Evolutionary conservation across 2,329 filamentous ascomycete species (phyloP), one percentile per base, ranked within the genome.

Genomic region (Microsporum canis): DNA sequence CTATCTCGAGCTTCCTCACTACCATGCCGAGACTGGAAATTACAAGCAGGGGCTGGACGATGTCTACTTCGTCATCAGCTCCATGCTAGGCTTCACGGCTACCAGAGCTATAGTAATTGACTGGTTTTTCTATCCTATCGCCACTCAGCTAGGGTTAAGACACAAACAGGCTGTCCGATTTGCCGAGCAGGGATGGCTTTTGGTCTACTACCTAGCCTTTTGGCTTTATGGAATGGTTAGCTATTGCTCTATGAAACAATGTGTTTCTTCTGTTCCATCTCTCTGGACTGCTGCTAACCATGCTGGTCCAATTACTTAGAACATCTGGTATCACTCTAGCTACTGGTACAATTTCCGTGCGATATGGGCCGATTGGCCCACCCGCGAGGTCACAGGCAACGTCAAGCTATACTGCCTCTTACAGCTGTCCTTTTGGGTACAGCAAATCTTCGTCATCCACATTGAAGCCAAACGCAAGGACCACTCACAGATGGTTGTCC

Each of bases 391-490:
- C 62, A 78, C 79, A 14, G 85, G 86, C 6, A 73, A 89, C 10
- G 84, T 88, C 76, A 97, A 97, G 78, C 85, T 83, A 73, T 99
- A 99, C 75, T 89, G 95, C 69, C 80, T 99, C 36, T 86, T 87
- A 12, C 91, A 97, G 73, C 88, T 91, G 75, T 86, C 88, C 29
- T 97, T 96, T 74, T 96, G 90, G 88, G 75, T 96, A 56, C 92
- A 97, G 76, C 91, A 96, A 76, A 88, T 97, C 65, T 79, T 96
- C 36, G 89, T 96, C 62, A 89, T 97, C 72, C 88, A 96, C 75
- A 91, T 97, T 63, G 94, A 99, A 75, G 89, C 95, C 76, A 85
- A 88, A 66, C 84, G 94, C 69, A 97, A 97, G 77, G 94, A 99
- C 69, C 88, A 96, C 75, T 88, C 85, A 78, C 92, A 97, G 75